Base-by-base conservation (phyloP, 1,284 basidiomycete species). In the Blastosporella zonata region DNA sequence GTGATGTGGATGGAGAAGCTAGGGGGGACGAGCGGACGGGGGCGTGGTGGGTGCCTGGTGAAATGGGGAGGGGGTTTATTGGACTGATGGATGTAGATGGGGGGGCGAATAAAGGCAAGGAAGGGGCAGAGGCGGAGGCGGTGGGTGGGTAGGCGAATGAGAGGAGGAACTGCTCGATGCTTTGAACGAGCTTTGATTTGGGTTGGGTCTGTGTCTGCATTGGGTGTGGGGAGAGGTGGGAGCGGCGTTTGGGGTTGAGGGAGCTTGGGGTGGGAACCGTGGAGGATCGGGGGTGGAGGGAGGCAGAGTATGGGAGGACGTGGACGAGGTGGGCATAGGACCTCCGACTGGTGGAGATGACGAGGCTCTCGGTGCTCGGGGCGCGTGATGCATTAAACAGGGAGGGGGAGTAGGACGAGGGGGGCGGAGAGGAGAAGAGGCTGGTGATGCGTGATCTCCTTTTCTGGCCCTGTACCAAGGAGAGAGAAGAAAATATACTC, bases 91-190 rank as follows among this genome's bases (percentile, higher is more conserved):
- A 40, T 7, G 49, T 35, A 7, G 46, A 36, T 15, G 49, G 35
- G 5, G 51, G 23, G 15, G 49, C 10, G 17, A 35, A 17, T 15
- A 41, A 20, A 47, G 51, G 42, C 39, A 52, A 3, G 6, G 46
- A 37, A 7, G 49, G 43, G 3, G 50, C 44, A 15, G 52, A 46
- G 9, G 48, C 28, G 3, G 54, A 45, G 0, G 52, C 29, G 1
- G 55, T 50, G 10, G 50, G 50, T 0, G 66, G 62, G 39, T 65
- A 67, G 0, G 66, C 59, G 49, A 66, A 69, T 0, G 61, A 57
- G 4, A 68, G 55, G 2, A 70, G 46, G 47, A 70, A 68, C 35
- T 67, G 63, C 37, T 69, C 67, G 27, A 70, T 64, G 42, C 62
- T 60, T 34, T 67, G 62, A 3, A 61, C 65, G 43, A 70, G 58